A percentile compares a stretch with the other conserved stretches of the same genome.
phyloP scores from a whole-genome alignment of 2,329 filamentous ascomycete genomes.

The Phialemonium atrogriseum region DNA sequence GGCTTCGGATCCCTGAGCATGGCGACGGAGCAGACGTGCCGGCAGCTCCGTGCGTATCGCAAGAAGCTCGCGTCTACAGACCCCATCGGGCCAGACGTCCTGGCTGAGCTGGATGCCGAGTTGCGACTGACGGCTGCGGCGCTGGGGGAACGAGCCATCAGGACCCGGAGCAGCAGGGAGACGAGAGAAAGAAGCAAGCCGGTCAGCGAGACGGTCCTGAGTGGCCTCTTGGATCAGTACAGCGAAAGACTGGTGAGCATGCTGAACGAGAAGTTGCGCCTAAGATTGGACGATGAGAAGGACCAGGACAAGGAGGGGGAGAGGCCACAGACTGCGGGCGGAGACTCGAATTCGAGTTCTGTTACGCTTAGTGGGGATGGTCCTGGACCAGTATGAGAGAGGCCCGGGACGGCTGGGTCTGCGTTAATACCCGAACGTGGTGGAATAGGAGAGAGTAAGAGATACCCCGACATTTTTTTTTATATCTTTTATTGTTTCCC shows the following conservation, averaged over 20 bases:
- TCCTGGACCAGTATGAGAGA: neutral
- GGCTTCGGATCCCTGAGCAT: constrained; percentile 49
- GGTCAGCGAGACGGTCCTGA: constrained; percentile 50
- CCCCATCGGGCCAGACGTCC: constrained; percentile 44
- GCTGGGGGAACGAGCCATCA: constrained; percentile 46
- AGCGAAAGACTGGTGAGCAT: constrained; percentile 63
- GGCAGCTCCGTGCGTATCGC: constrained; percentile 52
- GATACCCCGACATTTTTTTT: too few relatives aligned
- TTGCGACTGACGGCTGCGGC: constrained; percentile 54
- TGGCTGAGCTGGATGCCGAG: constrained; percentile 58
- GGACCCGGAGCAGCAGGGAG: constrained; percentile 24
- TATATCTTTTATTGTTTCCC: too few relatives aligned
- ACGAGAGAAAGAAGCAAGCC: constrained; percentile 15
- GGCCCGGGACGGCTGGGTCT: too few relatives aligned
- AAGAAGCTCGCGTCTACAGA: constrained; percentile 51
- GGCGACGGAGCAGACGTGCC: constrained; percentile 57
- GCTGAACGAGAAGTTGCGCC: constrained; percentile 61
- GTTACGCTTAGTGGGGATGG: constrained; percentile 1
- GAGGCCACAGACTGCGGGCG: constrained; percentile 14
- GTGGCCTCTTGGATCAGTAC: constrained; percentile 64
- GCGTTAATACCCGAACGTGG: too few relatives aligned
- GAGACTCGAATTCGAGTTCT: constrained; percentile 8
- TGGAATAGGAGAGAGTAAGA: too few relatives aligned
- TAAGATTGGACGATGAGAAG: constrained; percentile 22
- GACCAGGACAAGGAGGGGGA: constrained; percentile 10